These are phyloP conservation scores for Ceratobasidium sp. DNA, from an alignment of 1,284 basidiomycete genomes.

Conservation along the genomic window DNA sequence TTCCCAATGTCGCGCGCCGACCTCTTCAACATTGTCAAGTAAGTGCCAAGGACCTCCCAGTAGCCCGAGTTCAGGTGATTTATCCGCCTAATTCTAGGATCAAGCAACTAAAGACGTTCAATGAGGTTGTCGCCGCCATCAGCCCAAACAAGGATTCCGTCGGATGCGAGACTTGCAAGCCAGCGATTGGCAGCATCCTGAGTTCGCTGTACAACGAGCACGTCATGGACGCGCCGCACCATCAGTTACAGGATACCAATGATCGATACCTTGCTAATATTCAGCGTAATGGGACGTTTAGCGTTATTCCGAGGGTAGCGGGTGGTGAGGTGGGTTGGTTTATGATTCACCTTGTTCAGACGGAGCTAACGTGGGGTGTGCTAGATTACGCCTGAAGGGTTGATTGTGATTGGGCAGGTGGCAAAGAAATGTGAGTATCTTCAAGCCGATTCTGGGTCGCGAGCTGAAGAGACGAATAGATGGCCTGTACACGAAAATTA, in stretches of 20 bases:
- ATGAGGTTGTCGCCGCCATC: conserved; percentile 67
- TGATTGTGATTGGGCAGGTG: conserved; percentile 77
- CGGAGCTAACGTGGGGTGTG: conserved; percentile 27
- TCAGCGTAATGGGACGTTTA: conserved; percentile 81
- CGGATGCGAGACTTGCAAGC: conserved; percentile 83
- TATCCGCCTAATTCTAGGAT: conserved; percentile 59
- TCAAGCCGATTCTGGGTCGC: not conserved
- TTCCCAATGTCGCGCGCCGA: conserved; percentile 78
- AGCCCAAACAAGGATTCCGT: conserved; percentile 67
- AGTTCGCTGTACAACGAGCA: conserved; percentile 79
- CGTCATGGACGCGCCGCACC: conserved; percentile 74
- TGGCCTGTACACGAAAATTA: conserved; percentile 77
- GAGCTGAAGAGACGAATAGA: conserved; percentile 53
- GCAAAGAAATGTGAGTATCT: conserved; percentile 71
- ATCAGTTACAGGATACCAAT: conserved; percentile 80
- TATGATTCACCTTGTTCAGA: not conserved
- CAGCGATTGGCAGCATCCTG: conserved; percentile 76
- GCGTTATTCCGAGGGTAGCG: conserved; percentile 77
- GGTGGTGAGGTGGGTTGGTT: conserved; percentile 66
- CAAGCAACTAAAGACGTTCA: conserved; percentile 72
- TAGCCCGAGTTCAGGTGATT: too few species aligned
- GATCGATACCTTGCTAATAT: conserved; percentile 70
- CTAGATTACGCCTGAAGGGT: conserved; percentile 74
- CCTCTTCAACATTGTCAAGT: conserved; percentile 76
- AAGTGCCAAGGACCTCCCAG: conserved; percentile 48